Percentiles rank a stretch among this genome's conserved stretches.
Conservation (phyloP, 2,329 filamentous ascomycete genomes). For the Juglanconis juglandina region DNA sequence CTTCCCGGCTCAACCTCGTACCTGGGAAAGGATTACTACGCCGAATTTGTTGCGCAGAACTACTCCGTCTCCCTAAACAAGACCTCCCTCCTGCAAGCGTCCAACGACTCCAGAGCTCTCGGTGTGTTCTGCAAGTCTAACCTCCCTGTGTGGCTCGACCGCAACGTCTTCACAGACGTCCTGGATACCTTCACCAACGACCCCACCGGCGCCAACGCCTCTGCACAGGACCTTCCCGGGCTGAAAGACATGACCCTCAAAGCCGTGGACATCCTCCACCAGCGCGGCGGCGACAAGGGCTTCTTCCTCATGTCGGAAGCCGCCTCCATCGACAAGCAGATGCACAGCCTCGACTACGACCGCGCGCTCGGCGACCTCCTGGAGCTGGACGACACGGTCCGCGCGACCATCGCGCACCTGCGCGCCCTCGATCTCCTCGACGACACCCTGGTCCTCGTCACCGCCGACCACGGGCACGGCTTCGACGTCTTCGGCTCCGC, state of each 20-base stretch:
- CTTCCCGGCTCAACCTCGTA: slow-evolving; percentile 62
- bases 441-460: slow-evolving; percentile 75
- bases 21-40: slow-evolving; percentile 74
- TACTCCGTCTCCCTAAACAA: slow-evolving; percentile 74
- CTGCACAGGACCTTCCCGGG: slow-evolving; percentile 72
- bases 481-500: slow-evolving; percentile 79
- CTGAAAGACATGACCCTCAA: slow-evolving; percentile 89
- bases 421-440: slow-evolving; percentile 63
- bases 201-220: slow-evolving; percentile 60
- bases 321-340: slow-evolving; percentile 84
- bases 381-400: slow-evolving; percentile 80
- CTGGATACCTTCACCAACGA: slow-evolving; percentile 63
- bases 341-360: slow-evolving; percentile 83
- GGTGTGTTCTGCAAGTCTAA: slow-evolving; percentile 74
- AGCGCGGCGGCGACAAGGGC: slow-evolving; percentile 63
- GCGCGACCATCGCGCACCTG: slow-evolving; percentile 70
- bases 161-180: slow-evolving; percentile 75
- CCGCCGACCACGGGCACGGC: slow-evolving; percentile 85
- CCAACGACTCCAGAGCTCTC: slow-evolving; percentile 61
- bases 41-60: slow-evolving; percentile 66
- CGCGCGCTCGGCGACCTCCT: slow-evolving; percentile 80
- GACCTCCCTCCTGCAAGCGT: slow-evolving; percentile 59
- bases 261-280: slow-evolving; percentile 74
- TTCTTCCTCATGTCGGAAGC: slow-evolving; percentile 89
- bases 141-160: slow-evolving; percentile 82